These are phyloP conservation scores for Hemileia vastatrix DNA, from an alignment of 1,284 basidiomycete species.

Conservation along the genomic window DNA sequence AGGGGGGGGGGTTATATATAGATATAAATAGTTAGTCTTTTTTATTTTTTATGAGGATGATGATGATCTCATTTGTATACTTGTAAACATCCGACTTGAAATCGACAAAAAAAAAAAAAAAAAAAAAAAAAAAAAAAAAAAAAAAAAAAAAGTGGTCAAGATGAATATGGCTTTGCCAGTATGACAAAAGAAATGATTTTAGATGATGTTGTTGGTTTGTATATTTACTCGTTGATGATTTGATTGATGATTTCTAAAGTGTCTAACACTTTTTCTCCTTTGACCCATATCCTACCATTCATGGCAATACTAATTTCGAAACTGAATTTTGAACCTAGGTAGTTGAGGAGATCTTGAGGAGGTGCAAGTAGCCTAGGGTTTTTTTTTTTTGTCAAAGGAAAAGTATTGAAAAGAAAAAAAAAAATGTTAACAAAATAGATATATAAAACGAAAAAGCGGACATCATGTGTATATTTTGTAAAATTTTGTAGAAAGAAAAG, in stretches of 20 bases:
- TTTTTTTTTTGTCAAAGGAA: constrained; percentile 10
- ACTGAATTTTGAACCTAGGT: constrained; percentile 63
- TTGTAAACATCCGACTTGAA: too few species aligned
- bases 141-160: too few species aligned
- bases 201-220: too few species aligned
- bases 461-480: not conserved
- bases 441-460: constrained; percentile 4
- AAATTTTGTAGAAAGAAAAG: not conserved
- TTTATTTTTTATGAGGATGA: too few species aligned
- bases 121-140: too few species aligned
- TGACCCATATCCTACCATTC: constrained; percentile 74
- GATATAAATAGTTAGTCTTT: too few species aligned
- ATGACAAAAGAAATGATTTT: too few species aligned
- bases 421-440: constrained; percentile 2
- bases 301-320: constrained; percentile 67
- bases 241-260: constrained; percentile 52
- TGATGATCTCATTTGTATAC: too few species aligned
- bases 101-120: too few species aligned
- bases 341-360: constrained; percentile 57
- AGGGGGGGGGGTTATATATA: too few species aligned
- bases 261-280: constrained; percentile 57
- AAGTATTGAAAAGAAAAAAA: constrained; percentile 11
- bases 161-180: too few species aligned
- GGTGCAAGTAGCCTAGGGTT: constrained; percentile 58
- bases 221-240: too few species aligned